Evolutionary conservation across 331 rosid genomes (phyloP), one percentile per base, ranked within the genome.

Genomic region (Ulmus americana): DNA sequence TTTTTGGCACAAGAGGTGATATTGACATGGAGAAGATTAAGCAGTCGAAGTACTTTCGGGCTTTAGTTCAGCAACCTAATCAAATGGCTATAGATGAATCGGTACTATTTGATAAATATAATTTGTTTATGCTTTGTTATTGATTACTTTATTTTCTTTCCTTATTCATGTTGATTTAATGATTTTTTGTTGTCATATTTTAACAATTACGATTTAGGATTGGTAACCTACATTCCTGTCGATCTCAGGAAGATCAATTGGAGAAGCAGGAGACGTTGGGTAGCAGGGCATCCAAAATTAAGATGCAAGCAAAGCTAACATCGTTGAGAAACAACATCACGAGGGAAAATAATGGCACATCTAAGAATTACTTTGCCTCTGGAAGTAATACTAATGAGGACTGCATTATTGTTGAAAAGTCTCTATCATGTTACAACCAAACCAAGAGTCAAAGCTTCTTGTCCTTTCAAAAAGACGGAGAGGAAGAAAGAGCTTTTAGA

Each of bases 41-140:
- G 77, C 86, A 87, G 74, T 85, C 98, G 6, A 87, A 83, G 70
- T 77, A 80, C 84, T 92, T 92, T 51, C 91, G 15, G 45, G 86
- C 82, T 71, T 80, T 83, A 44, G 74, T 79, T 73, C 82, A 69
- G 59, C 78, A 81, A 54, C 74, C 92, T 43, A 77, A 63, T 50
- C 84, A 63, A 68, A 82, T 58, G 41, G 67, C 43, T 55, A 62
- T 10, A 35, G 68, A 74, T 70, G 82, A 72, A 77, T 58, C 72
- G 81, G 82, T 82, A 72, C 16, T 46, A 12, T 49, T 40, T 70
- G 14, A 66, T 16, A 55, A 55, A 20, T 18, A 8, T 14, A 46
- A n/a, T 11, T 11, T 61, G 14, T 35, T 9, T 14, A 48, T n/a
- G 38, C 9, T 55, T 61, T 61, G 8, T 8, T 15, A 1, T 59